Conservation (phyloP, 2,329 filamentous ascomycete genomes). For the Botrytis deweyae region DNA sequence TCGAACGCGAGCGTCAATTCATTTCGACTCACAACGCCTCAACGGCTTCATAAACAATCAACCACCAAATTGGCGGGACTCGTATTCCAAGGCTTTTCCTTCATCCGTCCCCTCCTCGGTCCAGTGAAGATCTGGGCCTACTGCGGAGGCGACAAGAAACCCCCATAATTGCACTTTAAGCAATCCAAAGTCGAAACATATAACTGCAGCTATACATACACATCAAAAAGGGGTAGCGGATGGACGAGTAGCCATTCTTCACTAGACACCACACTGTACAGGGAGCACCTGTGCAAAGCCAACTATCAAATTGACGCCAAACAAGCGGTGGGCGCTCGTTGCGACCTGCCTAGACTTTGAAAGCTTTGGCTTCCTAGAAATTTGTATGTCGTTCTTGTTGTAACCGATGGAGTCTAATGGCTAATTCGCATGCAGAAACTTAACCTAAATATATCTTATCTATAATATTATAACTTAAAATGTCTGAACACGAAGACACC, state of each 20-base stretch:
- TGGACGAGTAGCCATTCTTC: constrained; percentile 27
- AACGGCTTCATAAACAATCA: constrained; percentile 37
- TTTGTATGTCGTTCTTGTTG: constrained; percentile 5
- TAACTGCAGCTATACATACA: constrained; percentile 22
- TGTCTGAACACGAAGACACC: constrained; percentile 67
- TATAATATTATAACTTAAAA: constrained; percentile 46
- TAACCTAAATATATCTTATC: constrained; percentile 28
- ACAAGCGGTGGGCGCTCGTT: constrained; percentile 52
- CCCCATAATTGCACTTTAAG: constrained; percentile 74
- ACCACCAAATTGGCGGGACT: constrained; percentile 94
- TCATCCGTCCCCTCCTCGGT: constrained; percentile 85
- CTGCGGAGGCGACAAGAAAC: constrained; percentile 94
- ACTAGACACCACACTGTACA: constrained; percentile 34
- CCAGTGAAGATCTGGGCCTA: constrained; percentile 85
- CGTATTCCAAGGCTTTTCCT: constrained; percentile 68
- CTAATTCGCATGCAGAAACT: constrained; percentile 25
- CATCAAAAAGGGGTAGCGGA: constrained; percentile 26
- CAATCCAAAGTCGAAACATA: constrained; percentile 18
- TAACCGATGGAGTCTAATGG: neutral
- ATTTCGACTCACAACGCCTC: constrained; percentile 32
- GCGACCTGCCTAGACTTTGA: constrained; percentile 46
- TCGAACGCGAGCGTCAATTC: neutral
- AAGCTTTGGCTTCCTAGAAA: constrained; percentile 26
- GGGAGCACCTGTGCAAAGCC: constrained; percentile 41
- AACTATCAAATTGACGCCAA: constrained; percentile 51